phyloP scores from a whole-genome alignment of 1,284 basidiomycete species.

The Heterobasidion annosum region DNA sequence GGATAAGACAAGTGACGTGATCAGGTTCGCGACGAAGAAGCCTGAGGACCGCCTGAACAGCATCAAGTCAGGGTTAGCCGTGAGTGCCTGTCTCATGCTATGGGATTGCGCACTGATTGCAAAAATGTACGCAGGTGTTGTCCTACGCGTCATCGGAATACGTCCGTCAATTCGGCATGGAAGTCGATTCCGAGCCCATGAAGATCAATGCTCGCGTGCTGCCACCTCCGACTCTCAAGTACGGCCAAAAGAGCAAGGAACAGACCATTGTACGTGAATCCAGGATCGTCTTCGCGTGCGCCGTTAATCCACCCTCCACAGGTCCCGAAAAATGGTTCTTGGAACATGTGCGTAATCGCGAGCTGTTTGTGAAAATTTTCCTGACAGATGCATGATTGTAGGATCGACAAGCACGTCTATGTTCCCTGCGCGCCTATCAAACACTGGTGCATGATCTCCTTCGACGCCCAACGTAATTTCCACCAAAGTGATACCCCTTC shows the following conservation, averaged over 20 bases:
- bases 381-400: constrained; percentile 14
- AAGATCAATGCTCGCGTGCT: constrained; percentile 52
- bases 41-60: constrained; percentile 52
- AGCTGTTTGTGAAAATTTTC: not conserved
- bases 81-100: constrained; percentile 17
- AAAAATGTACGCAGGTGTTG: constrained; percentile 35
- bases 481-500: constrained; percentile 30
- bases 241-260: constrained; percentile 42
- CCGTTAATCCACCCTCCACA: constrained; percentile 15
- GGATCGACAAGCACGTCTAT: constrained; percentile 60
- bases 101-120: not conserved
- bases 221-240: constrained; percentile 50
- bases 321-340: constrained; percentile 53
- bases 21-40: constrained; percentile 63
- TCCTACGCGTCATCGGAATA: constrained; percentile 68
- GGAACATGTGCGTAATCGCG: constrained; percentile 48
- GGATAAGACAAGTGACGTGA: constrained; percentile 54
- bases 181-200: constrained; percentile 42
- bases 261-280: constrained; percentile 38
- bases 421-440: constrained; percentile 33
- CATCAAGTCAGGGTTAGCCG: constrained; percentile 46
- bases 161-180: constrained; percentile 57
- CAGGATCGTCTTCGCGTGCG: not conserved
- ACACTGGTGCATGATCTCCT: constrained; percentile 56
- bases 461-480: constrained; percentile 50